Conservation (phyloP, 2,329 filamentous ascomycete species). For the Curvularia lunata region DNA sequence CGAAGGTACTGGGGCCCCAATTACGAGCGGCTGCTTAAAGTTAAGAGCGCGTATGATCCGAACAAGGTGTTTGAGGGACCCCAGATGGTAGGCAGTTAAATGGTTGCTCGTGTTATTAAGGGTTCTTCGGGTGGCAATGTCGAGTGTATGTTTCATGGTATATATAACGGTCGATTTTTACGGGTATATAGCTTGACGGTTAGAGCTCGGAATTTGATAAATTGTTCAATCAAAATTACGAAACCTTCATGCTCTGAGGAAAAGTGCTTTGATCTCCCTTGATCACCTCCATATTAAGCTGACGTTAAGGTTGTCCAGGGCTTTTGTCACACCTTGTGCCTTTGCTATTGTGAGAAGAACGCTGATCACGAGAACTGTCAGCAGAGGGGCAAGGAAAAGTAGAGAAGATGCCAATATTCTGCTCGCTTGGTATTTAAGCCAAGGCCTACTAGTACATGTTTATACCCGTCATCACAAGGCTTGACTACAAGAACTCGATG, state of each 20-base stretch:
- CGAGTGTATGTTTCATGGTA: not conserved
- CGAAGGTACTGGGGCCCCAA: slow-evolving; percentile 53
- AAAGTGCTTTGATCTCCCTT: not conserved
- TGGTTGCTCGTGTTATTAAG: not conserved
- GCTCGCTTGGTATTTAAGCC: slow-evolving; percentile 9
- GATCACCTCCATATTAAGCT: not conserved
- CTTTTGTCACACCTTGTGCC: too few relatives aligned
- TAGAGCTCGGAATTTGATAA: not conserved
- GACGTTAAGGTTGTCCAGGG: not conserved
- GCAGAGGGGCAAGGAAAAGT: not conserved
- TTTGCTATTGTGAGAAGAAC: not conserved
- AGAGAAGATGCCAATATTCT: slow-evolving; percentile 8
- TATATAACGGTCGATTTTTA: not conserved
- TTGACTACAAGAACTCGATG: slow-evolving; percentile 83
- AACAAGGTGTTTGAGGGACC: slow-evolving; percentile 36
- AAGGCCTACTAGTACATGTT: slow-evolving; percentile 15
- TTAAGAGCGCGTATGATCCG: slow-evolving; percentile 47
- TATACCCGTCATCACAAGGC: not conserved
- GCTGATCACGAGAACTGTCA: not conserved
- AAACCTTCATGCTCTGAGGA: not conserved
- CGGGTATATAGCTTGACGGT: not conserved
- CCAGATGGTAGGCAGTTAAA: slow-evolving; percentile 30
- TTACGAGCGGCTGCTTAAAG: slow-evolving; percentile 37
- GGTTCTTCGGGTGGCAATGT: too few relatives aligned
- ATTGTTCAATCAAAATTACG: not conserved